These are phyloP conservation scores for Lithohypha guttulata DNA, from an alignment of 2,329 filamentous ascomycete genomes.

Conservation along the genomic window DNA sequence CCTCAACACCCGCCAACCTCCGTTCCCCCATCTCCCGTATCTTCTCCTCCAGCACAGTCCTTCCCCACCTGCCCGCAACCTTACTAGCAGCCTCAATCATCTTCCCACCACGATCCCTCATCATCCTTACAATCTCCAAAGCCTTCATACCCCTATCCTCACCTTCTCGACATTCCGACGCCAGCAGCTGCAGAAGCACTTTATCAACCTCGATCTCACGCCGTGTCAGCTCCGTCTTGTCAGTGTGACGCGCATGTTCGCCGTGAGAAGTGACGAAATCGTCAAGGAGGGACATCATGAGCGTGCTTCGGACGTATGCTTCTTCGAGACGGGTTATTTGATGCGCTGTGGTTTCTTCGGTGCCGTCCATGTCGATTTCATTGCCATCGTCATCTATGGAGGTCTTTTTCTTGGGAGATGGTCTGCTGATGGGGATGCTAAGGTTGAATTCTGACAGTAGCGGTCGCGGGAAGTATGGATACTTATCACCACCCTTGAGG, in stretches of 20 bases:
- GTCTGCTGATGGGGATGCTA: conserved; percentile 62
- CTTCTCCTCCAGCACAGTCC: conserved; percentile 73
- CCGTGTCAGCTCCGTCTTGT: conserved; percentile 56
- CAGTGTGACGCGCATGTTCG: conserved; percentile 38
- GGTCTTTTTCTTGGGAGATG: conserved; percentile 25
- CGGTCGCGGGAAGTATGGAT: conserved; percentile 85
- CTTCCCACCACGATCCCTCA: conserved; percentile 72
- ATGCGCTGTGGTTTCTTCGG: conserved; percentile 24
- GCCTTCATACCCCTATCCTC: conserved; percentile 93
- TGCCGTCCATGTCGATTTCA: conserved; percentile 22
- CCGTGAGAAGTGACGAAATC: conserved; percentile 63
- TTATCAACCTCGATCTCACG: conserved; percentile 84
- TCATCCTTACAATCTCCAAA: conserved; percentile 75
- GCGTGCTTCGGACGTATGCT: conserved; percentile 61
- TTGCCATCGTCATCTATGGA: conserved; percentile 17
- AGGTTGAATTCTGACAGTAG: conserved; percentile 91
- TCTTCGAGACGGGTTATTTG: conserved; percentile 57
- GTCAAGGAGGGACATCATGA: conserved; percentile 62
- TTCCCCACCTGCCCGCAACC: conserved; percentile 75
- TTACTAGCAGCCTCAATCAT: conserved; percentile 89
- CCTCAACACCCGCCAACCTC: conserved; percentile 51
- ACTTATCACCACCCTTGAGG: conserved; percentile 84
- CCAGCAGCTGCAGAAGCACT: conserved; percentile 75
- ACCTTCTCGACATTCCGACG: conserved; percentile 78
- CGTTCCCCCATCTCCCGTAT: conserved; percentile 75